Evolutionary conservation across 2,329 filamentous ascomycete genomes (phyloP).

Genomic region (Sporothrix brasiliensis): DNA sequence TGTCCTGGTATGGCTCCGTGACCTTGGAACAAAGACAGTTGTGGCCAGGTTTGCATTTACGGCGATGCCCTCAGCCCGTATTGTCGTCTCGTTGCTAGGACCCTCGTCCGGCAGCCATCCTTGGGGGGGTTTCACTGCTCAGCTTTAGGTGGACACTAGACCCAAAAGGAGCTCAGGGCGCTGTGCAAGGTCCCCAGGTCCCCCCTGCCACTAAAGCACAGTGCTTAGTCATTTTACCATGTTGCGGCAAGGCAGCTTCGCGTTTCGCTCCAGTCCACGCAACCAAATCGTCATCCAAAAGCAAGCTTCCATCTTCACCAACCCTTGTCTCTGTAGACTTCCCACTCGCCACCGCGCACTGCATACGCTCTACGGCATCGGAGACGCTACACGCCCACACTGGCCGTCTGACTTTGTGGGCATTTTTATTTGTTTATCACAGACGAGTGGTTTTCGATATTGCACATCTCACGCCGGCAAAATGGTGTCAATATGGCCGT

Average conservation of each 20-base stretch:
- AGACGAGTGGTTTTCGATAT: neutral
- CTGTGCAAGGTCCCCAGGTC: neutral
- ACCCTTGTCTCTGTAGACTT: neutral
- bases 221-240: slow-evolving; percentile 23
- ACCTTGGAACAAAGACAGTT: neutral
- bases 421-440: neutral
- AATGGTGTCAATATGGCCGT: slow-evolving; percentile 43
- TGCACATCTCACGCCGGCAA: neutral
- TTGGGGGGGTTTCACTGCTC: neutral
- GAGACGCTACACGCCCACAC: neutral
- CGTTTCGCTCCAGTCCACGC: neutral
- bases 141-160: slow-evolving; percentile 8
- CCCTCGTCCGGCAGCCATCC: neutral
- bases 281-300: slow-evolving; percentile 19
- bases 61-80: slow-evolving; percentile 23
- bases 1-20: neutral
- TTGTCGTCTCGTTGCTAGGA: slow-evolving; percentile 28
- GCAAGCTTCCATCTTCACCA: slow-evolving; percentile 21
- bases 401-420: neutral
- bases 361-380: neutral
- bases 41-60: slow-evolving; percentile 30
- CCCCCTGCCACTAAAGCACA: neutral
- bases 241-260: slow-evolving; percentile 6
- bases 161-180: neutral
- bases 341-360: too few species aligned